Conservation (phyloP, 2,329 filamentous ascomycete species). For the Pseudogymnoascus pannorum region DNA sequence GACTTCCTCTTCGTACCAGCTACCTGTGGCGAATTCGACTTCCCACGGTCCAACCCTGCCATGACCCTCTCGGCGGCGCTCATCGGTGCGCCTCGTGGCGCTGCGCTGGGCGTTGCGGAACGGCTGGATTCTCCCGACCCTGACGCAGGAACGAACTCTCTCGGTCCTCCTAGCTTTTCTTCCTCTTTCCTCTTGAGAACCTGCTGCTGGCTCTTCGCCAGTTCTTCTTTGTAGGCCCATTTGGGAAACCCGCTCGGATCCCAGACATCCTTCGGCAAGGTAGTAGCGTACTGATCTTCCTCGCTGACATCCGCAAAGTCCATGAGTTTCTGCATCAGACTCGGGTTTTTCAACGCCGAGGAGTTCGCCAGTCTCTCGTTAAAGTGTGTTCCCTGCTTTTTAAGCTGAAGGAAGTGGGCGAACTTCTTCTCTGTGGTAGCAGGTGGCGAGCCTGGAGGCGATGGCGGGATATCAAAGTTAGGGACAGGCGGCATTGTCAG, state of each 20-base stretch:
- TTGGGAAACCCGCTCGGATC: slow-evolving; percentile 49
- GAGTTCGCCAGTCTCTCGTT: slow-evolving; percentile 65
- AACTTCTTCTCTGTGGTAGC: slow-evolving; percentile 57
- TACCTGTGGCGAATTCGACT: slow-evolving; percentile 24
- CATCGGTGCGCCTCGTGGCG: slow-evolving; percentile 19
- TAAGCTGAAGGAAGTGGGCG: slow-evolving; percentile 67
- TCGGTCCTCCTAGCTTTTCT: slow-evolving; percentile 24
- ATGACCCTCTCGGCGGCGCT: slow-evolving; percentile 30
- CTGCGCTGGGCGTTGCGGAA: slow-evolving; percentile 19
- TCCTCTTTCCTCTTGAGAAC: slow-evolving; percentile 34
- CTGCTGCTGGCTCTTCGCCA: slow-evolving; percentile 41
- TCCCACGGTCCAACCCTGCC: slow-evolving; percentile 28
- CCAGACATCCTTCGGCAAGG: slow-evolving; percentile 49
- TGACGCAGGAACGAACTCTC: slow-evolving; percentile 28
- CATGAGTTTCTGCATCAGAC: slow-evolving; percentile 64
- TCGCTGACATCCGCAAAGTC: slow-evolving; percentile 54
- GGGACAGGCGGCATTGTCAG: slow-evolving; percentile 67
- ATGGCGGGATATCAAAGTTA: slow-evolving; percentile 67
- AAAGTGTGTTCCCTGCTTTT: slow-evolving; percentile 70
- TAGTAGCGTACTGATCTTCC: slow-evolving; percentile 59
- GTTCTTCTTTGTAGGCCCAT: slow-evolving; percentile 43
- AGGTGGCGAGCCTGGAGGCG: slow-evolving; percentile 56
- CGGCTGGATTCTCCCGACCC: slow-evolving; percentile 20
- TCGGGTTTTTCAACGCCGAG: slow-evolving; percentile 62
- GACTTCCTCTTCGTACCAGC: slow-evolving; percentile 27